Conservation (phyloP, 1,139 yeast genomes). For the Wickerhamomyces sp. region DNA sequence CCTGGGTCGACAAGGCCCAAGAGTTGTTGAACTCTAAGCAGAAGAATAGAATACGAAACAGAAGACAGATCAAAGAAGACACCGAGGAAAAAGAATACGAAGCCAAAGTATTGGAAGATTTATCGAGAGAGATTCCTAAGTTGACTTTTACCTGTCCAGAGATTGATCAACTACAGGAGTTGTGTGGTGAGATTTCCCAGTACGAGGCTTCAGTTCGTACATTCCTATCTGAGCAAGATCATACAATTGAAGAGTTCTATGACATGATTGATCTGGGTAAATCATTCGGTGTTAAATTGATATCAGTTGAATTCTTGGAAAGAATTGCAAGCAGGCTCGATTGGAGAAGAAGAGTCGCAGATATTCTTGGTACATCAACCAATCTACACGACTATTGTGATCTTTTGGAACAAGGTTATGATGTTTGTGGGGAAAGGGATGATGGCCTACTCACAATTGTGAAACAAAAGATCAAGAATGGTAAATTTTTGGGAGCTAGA, state of each 20-base stretch:
- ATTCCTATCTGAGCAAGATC: slow-evolving; percentile 24
- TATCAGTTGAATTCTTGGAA: slow-evolving; percentile 44
- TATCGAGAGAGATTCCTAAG: slow-evolving; percentile 44
- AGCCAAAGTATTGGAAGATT: slow-evolving; percentile 27
- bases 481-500: slow-evolving; percentile 23
- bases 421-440: slow-evolving; percentile 25
- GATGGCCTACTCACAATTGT: slow-evolving; percentile 16
- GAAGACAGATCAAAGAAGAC: slow-evolving; percentile 20
- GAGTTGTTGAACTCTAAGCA: slow-evolving; percentile 43
- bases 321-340: slow-evolving; percentile 42
- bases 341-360: slow-evolving; percentile 34
- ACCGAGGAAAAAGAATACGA: slow-evolving; percentile 10
- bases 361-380: background rate
- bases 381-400: slow-evolving; percentile 31
- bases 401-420: slow-evolving; percentile 39
- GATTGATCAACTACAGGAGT: slow-evolving; percentile 52
- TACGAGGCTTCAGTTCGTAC: slow-evolving; percentile 47
- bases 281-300: slow-evolving; percentile 53
- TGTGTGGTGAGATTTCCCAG: slow-evolving; percentile 47
- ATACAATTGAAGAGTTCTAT: slow-evolving; percentile 24
- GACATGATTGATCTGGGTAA: slow-evolving; percentile 43
- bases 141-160: slow-evolving; percentile 54
- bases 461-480: slow-evolving; percentile 15
- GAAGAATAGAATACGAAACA: slow-evolving; percentile 40
- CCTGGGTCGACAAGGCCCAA: slow-evolving; percentile 56